phyloP scores from a whole-genome alignment of 805 yeast genomes.

The Candida vartiovaarae region DNA sequence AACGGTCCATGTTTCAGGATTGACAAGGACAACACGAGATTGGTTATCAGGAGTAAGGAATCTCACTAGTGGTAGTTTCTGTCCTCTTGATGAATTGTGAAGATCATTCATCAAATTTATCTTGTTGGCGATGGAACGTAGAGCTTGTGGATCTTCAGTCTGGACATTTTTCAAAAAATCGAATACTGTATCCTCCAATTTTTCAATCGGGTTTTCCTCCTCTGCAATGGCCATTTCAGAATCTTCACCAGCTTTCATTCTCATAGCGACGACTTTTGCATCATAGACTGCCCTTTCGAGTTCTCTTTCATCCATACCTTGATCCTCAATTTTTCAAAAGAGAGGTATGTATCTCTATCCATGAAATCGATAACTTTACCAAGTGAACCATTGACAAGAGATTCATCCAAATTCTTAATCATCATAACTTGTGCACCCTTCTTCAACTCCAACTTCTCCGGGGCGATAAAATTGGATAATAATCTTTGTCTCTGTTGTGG shows the following conservation, averaged over 20 bases:
- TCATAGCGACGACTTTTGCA: conserved; percentile 6
- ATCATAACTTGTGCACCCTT: conserved; percentile 80
- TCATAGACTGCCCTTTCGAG: conserved; percentile 20
- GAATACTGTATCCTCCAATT: conserved; percentile 41
- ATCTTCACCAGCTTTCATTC: not conserved
- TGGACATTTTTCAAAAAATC: conserved; percentile 33
- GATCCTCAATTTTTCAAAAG: conserved; percentile 26
- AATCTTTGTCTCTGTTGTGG: conserved; percentile 36
- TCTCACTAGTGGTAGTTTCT: conserved; percentile 67
- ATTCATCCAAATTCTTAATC: conserved; percentile 65
- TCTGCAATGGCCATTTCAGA: not conserved
- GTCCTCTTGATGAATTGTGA: conserved; percentile 36
- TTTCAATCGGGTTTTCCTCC: conserved; percentile 13
- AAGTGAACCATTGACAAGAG: conserved; percentile 69
- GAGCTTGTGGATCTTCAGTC: conserved; percentile 22
- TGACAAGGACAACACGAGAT: conserved; percentile 68
- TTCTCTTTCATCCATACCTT: conserved; percentile 18
- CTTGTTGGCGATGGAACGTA: conserved; percentile 39
- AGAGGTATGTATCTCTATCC: conserved; percentile 42
- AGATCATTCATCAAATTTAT: conserved; percentile 35
- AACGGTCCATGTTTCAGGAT: conserved; percentile 75
- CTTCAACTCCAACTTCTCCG: conserved; percentile 48
- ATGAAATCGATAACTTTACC: conserved; percentile 61
- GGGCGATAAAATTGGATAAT: conserved; percentile 56
- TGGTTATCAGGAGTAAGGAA: conserved; percentile 67